Evolutionary conservation across 495 filamentous ascomycete genomes (phyloP).

Genomic region (Xylaria acuta): DNA sequence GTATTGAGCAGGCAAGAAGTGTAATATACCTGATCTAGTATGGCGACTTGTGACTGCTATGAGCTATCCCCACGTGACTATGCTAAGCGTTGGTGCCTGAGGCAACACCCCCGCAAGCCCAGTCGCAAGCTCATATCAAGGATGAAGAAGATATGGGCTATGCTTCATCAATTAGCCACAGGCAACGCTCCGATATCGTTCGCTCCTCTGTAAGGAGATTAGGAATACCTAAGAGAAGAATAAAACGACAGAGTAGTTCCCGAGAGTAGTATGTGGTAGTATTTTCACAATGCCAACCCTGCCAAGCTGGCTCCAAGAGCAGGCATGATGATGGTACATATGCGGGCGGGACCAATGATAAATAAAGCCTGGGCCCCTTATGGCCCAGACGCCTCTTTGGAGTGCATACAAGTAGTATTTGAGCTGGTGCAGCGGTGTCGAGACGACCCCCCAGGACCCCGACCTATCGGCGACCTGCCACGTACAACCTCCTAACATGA

Average conservation of each 20-base stretch:
- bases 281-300: neutral
- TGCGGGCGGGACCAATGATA: constrained; percentile 2
- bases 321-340: neutral
- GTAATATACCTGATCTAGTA: too few relatives aligned
- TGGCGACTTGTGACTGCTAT: too few relatives aligned
- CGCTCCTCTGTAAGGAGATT: neutral
- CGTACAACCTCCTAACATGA: neutral
- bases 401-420: neutral
- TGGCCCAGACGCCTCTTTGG: neutral
- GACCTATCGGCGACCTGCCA: constrained; percentile 11
- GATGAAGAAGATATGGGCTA: neutral
- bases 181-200: neutral
- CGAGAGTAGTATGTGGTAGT: neutral
- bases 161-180: neutral
- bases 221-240: neutral
- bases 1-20: too few relatives aligned
- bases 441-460: neutral
- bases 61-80: neutral
- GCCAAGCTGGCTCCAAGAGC: constrained; percentile 2
- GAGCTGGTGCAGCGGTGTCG: neutral
- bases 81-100: neutral
- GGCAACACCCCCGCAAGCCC: neutral
- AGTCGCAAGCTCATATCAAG: neutral
- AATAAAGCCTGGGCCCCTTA: neutral
- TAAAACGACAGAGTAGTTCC: neutral